Percentiles rank a stretch among this genome's conserved stretches.
Evolutionary conservation across 1,284 basidiomycete genomes (phyloP).

Genomic region (Tilletia walkeri): DNA sequence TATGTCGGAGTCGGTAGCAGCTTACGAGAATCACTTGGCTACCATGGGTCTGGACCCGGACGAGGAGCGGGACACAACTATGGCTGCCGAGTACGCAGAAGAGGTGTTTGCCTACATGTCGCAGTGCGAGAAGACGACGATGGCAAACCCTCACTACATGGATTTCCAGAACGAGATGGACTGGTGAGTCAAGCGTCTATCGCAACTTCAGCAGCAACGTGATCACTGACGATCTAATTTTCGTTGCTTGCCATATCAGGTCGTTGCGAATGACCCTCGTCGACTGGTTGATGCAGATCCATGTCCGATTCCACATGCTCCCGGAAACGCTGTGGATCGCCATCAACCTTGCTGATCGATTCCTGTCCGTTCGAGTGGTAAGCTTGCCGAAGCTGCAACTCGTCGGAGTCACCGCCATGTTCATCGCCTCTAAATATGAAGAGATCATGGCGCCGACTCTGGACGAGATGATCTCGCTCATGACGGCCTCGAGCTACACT

Average conservation of each 20-base stretch:
- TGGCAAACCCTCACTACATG: slow-evolving; percentile 95
- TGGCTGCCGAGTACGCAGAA: slow-evolving; percentile 97
- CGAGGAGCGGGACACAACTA: slow-evolving; percentile 85
- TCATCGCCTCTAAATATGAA: slow-evolving; percentile 66
- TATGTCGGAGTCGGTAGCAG: slow-evolving; percentile 41
- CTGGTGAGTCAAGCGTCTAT: slow-evolving; percentile 63
- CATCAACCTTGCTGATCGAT: slow-evolving; percentile 68
- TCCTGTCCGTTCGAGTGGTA: slow-evolving; percentile 66
- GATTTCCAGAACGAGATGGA: slow-evolving; percentile 88
- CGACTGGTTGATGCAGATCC: slow-evolving; percentile 66
- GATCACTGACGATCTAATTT: neutral
- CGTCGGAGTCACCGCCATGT: slow-evolving; percentile 68
- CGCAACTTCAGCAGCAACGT: neutral
- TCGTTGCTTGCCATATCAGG: slow-evolving; percentile 22
- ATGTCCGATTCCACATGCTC: slow-evolving; percentile 68
- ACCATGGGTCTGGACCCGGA: slow-evolving; percentile 53
- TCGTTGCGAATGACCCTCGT: slow-evolving; percentile 52
- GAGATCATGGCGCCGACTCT: slow-evolving; percentile 55
- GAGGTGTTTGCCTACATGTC: slow-evolving; percentile 97
- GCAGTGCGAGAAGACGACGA: slow-evolving; percentile 68
- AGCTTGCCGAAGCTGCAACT: slow-evolving; percentile 67
- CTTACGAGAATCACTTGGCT: slow-evolving; percentile 50
- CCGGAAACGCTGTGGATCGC: slow-evolving; percentile 70
- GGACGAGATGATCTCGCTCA: slow-evolving; percentile 60
- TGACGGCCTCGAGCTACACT: slow-evolving; percentile 82